Percentiles rank a stretch among this genome's conserved stretches.
These are phyloP conservation scores for Trypanosoma vivax DNA, from an alignment of 208 protist species.

Conservation along the genomic window DNA sequence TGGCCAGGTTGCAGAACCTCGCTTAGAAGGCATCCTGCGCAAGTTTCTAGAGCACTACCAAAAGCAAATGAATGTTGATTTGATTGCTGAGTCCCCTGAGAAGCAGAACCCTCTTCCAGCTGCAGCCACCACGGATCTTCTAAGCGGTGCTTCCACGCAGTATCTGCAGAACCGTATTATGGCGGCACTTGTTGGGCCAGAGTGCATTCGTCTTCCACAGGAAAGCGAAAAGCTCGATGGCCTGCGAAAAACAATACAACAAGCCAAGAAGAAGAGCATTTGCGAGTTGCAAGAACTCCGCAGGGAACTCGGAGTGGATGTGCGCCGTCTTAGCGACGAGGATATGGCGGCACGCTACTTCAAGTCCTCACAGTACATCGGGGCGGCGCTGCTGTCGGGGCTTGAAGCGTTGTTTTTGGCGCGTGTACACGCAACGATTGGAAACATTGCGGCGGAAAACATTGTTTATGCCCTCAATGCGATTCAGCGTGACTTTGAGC, in stretches of 20 bases:
- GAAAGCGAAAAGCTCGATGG: constrained; percentile 72
- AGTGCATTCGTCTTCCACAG: constrained; percentile 75
- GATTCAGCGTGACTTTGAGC: constrained; percentile 57
- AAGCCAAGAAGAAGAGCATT: constrained; percentile 77
- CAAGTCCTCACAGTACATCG: constrained; percentile 49
- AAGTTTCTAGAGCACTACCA: constrained; percentile 86
- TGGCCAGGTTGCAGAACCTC: constrained; percentile 43
- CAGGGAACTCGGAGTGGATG: constrained; percentile 62
- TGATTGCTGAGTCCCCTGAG: constrained; percentile 27
- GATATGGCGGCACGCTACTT: constrained; percentile 70
- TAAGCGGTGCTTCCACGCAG: constrained; percentile 62
- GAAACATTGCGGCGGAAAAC: constrained; percentile 53
- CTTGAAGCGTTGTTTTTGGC: constrained; percentile 76
- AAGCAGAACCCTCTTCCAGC: constrained; percentile 41
- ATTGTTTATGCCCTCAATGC: constrained; percentile 52
- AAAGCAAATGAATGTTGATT: constrained; percentile 76
- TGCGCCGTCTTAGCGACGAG: constrained; percentile 47
- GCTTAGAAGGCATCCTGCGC: constrained; percentile 60
- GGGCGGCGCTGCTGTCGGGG: constrained; percentile 45
- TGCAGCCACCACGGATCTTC: constrained; percentile 60
- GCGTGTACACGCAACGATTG: constrained; percentile 63
- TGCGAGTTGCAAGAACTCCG: constrained; percentile 62
- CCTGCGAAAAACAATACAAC: constrained; percentile 62
- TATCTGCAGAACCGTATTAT: constrained; percentile 73
- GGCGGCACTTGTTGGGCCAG: constrained; percentile 49